phyloP scores from a whole-genome alignment of 2,329 filamentous ascomycete genomes.

The Eurotiales sp. region DNA sequence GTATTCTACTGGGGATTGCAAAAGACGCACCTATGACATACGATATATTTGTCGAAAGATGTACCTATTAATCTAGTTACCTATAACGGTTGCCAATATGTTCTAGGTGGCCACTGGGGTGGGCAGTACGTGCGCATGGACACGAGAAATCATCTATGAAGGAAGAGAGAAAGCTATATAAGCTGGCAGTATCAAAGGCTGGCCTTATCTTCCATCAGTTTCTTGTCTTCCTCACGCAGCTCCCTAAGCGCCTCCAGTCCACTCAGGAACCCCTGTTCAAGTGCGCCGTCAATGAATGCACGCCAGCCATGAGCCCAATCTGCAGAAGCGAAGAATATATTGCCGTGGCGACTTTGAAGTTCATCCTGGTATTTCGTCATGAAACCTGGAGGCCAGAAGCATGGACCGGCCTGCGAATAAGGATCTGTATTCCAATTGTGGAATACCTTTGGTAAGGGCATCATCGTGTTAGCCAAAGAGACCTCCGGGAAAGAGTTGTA shows the following conservation, averaged over 20 bases:
- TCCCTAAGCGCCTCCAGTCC: not conserved
- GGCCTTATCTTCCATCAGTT: not conserved
- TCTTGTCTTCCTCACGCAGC: not conserved
- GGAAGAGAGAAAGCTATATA: too few relatives aligned
- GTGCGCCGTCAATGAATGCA: slow-evolving; percentile 27
- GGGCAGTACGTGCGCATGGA: too few relatives aligned
- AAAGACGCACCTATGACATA: too few relatives aligned
- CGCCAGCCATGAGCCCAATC: slow-evolving; percentile 29
- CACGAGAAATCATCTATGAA: too few relatives aligned
- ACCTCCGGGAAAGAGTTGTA: too few relatives aligned
- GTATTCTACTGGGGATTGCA: too few relatives aligned
- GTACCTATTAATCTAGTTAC: too few relatives aligned
- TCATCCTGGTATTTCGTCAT: slow-evolving; percentile 23
- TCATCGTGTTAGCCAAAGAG: too few relatives aligned
- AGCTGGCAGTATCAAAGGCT: not conserved
- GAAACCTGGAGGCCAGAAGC: slow-evolving; percentile 18
- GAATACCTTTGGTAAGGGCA: slow-evolving; percentile 6
- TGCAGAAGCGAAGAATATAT: slow-evolving; percentile 23
- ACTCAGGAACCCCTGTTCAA: slow-evolving; percentile 20
- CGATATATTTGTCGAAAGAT: too few relatives aligned
- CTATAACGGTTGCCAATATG: too few relatives aligned
- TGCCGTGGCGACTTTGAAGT: slow-evolving; percentile 24
- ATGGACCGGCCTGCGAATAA: slow-evolving; percentile 20
- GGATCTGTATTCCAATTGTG: slow-evolving; percentile 28
- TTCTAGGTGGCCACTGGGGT: too few relatives aligned